Evolutionary conservation across 305 asterid species (phyloP), one percentile per base, ranked within the genome.

Genomic region (Fraxinus albicans): DNA sequence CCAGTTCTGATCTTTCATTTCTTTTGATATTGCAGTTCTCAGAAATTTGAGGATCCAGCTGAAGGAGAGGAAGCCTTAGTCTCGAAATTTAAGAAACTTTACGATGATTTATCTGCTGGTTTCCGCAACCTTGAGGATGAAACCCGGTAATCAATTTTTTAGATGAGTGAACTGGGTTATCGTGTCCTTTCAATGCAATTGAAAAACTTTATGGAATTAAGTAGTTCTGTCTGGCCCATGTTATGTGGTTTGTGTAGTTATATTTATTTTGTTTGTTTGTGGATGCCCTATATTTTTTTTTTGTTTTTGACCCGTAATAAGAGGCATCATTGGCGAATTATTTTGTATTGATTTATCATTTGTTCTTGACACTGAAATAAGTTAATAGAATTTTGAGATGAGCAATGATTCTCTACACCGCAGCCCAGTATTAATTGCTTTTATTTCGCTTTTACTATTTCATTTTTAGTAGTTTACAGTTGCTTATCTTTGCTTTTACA

Each of bases 51-150:
- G 91, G 99, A 96, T 78, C 99, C 99, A 42, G 99, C 95, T 8
- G 99, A 96, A 91, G 99, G 99, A 35, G 99, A 96, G 88, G 95
- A 90, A 0, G 88, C 80, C 73, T 86, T 96, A 77, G 86, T 93
- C 34, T 93, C 84, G 0, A 96, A 96, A 76, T 94, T 96, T 78
- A 87, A 91, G 92, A 96, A 96, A 89, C 98, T 96, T 55, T 10
- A 92, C 15, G 98, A 96, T 3, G 99, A 96, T 85, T 82, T 96
- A 81, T 87, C 91, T 29, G 91, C 98, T 83, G 99, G 99, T 81
- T 96, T 96, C 98, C 99, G 98, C 88, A 93, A 86, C 85, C 98
- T 96, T 75, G 99, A 96, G 86, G 99, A 96, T 6, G 99, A 94
- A 88, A 94, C 92, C 10, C 97, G 98, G 82, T 96, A 89, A 91